These are phyloP conservation scores for Periconia macrospinosa DNA, from an alignment of 2,329 filamentous ascomycete genomes.

Conservation along the genomic window DNA sequence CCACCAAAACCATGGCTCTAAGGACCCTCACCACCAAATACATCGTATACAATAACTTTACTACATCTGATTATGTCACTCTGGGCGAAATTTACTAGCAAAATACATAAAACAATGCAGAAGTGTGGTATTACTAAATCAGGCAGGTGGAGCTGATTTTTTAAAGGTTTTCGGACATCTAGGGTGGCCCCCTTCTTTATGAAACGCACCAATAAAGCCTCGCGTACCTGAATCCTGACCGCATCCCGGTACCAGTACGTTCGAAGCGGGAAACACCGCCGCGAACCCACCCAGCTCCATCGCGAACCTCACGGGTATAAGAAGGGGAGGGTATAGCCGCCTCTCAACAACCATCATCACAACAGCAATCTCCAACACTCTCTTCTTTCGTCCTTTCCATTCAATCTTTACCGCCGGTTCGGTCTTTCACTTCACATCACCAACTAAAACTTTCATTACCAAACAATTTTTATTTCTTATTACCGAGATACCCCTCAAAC, in stretches of 20 bases:
- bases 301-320: not conserved
- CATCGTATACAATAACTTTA: too few species aligned
- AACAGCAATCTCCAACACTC: not conserved
- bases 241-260: not conserved
- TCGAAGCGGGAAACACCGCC: not conserved
- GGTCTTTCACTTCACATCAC: conserved; percentile 11
- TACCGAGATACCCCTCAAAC: not conserved
- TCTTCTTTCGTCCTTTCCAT: not conserved
- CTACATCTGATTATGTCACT: too few species aligned
- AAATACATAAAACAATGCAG: too few species aligned
- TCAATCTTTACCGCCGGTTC: conserved; percentile 13
- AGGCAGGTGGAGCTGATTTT: too few species aligned
- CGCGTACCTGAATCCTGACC: not conserved
- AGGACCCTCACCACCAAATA: too few species aligned
- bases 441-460: not conserved
- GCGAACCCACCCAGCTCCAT: not conserved
- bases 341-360: not conserved
- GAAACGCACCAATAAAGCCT: too few species aligned
- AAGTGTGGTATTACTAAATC: too few species aligned
- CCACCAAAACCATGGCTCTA: too few species aligned
- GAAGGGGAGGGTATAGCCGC: not conserved
- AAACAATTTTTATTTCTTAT: not conserved
- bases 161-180: too few species aligned
- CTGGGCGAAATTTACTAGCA: too few species aligned
- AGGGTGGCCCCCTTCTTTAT: too few species aligned